These are phyloP conservation scores for Leccinum obscurum DNA, from an alignment of 768 basidiomycete genomes.

Conservation along the genomic window DNA sequence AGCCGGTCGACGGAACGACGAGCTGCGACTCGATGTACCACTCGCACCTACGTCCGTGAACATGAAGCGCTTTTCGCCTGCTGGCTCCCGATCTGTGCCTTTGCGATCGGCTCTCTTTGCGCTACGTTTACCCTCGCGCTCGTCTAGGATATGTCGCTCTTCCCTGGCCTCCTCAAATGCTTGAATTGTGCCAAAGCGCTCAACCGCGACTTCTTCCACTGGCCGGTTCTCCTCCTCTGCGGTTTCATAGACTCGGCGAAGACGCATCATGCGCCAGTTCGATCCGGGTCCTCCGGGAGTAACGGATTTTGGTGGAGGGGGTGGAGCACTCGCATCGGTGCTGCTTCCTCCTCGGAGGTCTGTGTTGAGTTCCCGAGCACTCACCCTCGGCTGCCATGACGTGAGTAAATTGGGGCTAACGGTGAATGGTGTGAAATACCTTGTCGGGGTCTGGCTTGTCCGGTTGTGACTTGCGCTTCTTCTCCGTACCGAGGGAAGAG, in stretches of 20 bases:
- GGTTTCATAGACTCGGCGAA: slow-evolving; percentile 85
- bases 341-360: slow-evolving; percentile 49
- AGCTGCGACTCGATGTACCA: slow-evolving; percentile 72
- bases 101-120: slow-evolving; percentile 37
- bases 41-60: slow-evolving; percentile 67
- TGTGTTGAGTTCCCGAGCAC: slow-evolving; percentile 62
- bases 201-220: slow-evolving; percentile 78
- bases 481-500: slow-evolving; percentile 79
- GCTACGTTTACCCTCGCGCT: slow-evolving; percentile 61
- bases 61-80: slow-evolving; percentile 59
- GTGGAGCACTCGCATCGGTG: slow-evolving; percentile 38
- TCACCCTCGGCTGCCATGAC: slow-evolving; percentile 52
- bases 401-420: slow-evolving; percentile 6
- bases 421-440: slow-evolving; percentile 37
- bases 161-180: slow-evolving; percentile 89
- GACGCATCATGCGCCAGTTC: slow-evolving; percentile 97
- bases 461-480: slow-evolving; percentile 60
- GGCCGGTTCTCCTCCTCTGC: slow-evolving; percentile 79
- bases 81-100: slow-evolving; percentile 38
- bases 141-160: slow-evolving; percentile 83
- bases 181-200: slow-evolving; percentile 82
- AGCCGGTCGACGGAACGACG: slow-evolving; percentile 85
- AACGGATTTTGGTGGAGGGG: slow-evolving; percentile 44
- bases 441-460: slow-evolving; percentile 71
- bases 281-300: slow-evolving; percentile 91